Evolutionary conservation across 2,329 filamentous ascomycete species (phyloP).

Genomic region (Exophiala viscosa): DNA sequence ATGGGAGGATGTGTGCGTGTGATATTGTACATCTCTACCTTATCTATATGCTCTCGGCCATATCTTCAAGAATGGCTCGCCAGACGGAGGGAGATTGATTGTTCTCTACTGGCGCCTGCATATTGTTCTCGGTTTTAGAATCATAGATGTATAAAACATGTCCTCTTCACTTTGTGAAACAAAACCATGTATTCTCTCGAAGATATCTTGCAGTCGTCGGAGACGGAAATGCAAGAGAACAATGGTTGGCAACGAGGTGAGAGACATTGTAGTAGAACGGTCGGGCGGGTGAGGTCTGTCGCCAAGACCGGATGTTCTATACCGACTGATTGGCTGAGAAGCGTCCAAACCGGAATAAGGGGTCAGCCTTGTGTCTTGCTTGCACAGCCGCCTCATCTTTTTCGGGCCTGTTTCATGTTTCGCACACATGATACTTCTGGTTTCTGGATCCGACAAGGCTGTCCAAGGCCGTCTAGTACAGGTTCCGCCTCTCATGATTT

Average conservation of each 20-base stretch:
- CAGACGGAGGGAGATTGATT: not conserved
- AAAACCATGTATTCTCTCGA: not conserved
- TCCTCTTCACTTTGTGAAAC: constrained; percentile 14
- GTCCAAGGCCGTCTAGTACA: constrained; percentile 28
- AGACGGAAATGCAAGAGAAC: not conserved
- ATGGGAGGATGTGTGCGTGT: too few species aligned
- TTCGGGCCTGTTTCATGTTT: constrained; percentile 7
- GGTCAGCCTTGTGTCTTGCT: constrained; percentile 11
- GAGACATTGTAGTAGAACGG: not conserved
- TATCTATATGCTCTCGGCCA: not conserved
- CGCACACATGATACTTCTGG: not conserved
- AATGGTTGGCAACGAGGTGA: constrained; percentile 16
- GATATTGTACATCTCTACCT: too few species aligned
- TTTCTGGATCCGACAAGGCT: not conserved
- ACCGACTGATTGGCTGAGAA: constrained; percentile 14
- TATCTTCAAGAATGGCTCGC: constrained; percentile 1
- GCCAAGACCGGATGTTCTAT: constrained; percentile 10
- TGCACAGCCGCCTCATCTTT: constrained; percentile 10
- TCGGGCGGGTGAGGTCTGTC: constrained; percentile 1
- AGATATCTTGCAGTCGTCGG: constrained; percentile 1
- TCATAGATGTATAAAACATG: constrained; percentile 14
- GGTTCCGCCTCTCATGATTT: constrained; percentile 63
- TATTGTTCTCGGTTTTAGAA: not conserved
- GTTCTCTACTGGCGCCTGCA: not conserved
- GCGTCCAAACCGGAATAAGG: not conserved